These are phyloP conservation scores for Tagetes patula DNA, from an alignment of 129 eudicot species.

Conservation along the genomic window DNA sequence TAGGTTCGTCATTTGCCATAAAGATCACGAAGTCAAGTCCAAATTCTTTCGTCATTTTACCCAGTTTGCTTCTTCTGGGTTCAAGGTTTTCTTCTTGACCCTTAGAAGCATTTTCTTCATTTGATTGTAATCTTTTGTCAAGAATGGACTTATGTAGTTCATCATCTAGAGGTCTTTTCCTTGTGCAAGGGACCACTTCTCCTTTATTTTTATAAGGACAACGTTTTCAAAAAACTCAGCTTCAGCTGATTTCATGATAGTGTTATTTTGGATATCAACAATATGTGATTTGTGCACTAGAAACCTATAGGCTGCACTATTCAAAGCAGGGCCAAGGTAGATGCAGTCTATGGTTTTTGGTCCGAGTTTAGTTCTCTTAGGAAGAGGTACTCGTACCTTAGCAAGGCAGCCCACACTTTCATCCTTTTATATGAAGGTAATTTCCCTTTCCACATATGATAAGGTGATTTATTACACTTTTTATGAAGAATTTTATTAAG, in stretches of 20 bases:
- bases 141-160: neutral
- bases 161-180: neutral
- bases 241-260: neutral
- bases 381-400: neutral
- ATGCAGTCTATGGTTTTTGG: neutral
- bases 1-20: neutral
- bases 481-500: too few relatives aligned
- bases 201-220: neutral
- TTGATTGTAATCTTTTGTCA: neutral
- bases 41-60: neutral
- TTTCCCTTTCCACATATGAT: too few relatives aligned
- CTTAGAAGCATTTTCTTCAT: neutral
- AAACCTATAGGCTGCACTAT: neutral
- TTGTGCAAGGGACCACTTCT: neutral
- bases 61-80: neutral
- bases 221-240: neutral
- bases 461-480: too few relatives aligned
- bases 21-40: neutral
- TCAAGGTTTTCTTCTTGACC: neutral
- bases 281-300: neutral
- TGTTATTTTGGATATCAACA: neutral
- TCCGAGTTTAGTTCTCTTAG: constrained; percentile 1
- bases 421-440: too few relatives aligned
- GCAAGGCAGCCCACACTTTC: neutral
- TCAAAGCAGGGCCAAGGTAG: neutral